phyloP scores from a whole-genome alignment of 805 yeast species.

The Candida schatavii region DNA sequence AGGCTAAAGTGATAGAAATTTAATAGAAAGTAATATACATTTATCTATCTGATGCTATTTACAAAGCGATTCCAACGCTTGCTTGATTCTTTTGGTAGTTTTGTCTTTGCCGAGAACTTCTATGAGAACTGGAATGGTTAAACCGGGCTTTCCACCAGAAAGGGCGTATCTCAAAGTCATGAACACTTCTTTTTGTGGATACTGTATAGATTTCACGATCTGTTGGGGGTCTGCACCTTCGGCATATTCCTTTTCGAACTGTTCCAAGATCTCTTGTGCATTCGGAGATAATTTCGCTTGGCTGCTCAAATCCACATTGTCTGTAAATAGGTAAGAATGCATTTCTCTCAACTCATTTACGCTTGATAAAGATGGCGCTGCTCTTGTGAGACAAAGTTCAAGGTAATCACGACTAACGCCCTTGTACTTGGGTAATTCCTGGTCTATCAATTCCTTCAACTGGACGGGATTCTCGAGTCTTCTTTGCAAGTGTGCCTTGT shows the following conservation, averaged over 20 bases:
- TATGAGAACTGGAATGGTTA: conserved; percentile 57
- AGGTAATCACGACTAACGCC: background rate
- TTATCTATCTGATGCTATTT: background rate
- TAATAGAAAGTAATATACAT: too few species aligned
- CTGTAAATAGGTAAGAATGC: conserved; percentile 50
- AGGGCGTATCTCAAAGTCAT: conserved; percentile 64
- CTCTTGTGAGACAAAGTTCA: conserved; percentile 22
- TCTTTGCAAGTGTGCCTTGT: conserved; percentile 60
- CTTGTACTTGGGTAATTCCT: conserved; percentile 17
- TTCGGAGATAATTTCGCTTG: conserved; percentile 12
- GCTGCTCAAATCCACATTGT: conserved; percentile 26
- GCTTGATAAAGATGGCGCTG: conserved; percentile 51
- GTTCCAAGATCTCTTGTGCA: conserved; percentile 14
- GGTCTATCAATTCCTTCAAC: conserved; percentile 35
- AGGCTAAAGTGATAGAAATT: too few species aligned
- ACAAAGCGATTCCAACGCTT: background rate
- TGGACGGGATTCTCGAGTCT: conserved; percentile 37
- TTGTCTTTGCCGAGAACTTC: conserved; percentile 50
- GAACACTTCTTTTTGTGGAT: conserved; percentile 43
- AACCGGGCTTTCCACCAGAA: conserved; percentile 69
- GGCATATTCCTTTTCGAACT: conserved; percentile 12
- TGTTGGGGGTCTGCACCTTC: conserved; percentile 13
- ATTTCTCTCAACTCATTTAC: conserved; percentile 47
- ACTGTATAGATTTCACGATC: background rate
- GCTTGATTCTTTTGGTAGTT: conserved; percentile 22